Evolutionary conservation across 2,329 filamentous ascomycete genomes (phyloP).

Genomic region (Fusarium sp.): DNA sequence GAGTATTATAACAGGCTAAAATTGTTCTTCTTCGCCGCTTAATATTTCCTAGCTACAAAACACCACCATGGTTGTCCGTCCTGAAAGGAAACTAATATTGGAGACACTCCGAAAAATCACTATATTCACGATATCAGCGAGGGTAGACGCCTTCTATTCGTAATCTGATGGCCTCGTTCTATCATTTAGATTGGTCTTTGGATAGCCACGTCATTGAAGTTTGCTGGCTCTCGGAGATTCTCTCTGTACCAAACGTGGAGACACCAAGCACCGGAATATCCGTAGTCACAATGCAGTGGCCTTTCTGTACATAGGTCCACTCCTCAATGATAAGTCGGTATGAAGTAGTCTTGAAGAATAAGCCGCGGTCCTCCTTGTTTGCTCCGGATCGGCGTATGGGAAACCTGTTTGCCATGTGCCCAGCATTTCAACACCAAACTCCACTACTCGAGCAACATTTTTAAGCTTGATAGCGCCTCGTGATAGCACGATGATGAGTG

Average conservation of each 20-base stretch:
- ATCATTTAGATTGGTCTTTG: accelerated
- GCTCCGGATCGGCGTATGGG: not conserved
- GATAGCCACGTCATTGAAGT: not conserved
- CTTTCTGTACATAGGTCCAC: not conserved
- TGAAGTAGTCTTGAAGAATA: accelerated
- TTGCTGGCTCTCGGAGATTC: not conserved
- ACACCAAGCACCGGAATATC: not conserved
- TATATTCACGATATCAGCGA: not conserved
- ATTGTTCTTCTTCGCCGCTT: not conserved
- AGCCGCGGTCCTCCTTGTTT: not conserved
- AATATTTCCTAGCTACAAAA: not conserved
- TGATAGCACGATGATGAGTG: not conserved
- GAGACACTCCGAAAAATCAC: not conserved
- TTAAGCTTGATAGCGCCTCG: not conserved
- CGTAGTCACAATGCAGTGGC: not conserved
- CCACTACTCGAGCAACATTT: not conserved
- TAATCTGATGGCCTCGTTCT: accelerated
- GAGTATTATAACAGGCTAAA: not conserved
- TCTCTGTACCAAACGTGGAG: not conserved
- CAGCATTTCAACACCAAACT: not conserved
- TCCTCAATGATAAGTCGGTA: not conserved
- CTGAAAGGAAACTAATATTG: not conserved
- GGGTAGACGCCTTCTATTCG: accelerated
- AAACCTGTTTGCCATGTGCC: not conserved
- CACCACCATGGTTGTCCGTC: not conserved